Percentiles rank a stretch among this genome's conserved stretches.
These are phyloP conservation scores for Pyrus betulifolia DNA, from an alignment of 306 rosid species.

Conservation along the genomic window DNA sequence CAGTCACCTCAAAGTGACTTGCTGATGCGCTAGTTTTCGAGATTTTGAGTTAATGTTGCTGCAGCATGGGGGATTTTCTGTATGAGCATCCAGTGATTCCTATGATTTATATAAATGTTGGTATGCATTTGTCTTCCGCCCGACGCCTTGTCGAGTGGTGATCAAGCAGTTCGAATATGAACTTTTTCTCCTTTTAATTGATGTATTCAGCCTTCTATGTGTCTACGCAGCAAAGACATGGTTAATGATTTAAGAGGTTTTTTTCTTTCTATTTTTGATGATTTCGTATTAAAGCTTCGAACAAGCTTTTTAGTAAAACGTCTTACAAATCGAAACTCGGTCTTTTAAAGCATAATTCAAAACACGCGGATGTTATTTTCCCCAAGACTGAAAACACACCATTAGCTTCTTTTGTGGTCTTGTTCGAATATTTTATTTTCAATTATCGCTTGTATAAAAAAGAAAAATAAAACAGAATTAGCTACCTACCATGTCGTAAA, in stretches of 20 bases:
- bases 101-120: background rate
- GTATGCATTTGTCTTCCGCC: too few relatives aligned
- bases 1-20: background rate
- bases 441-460: too few relatives aligned
- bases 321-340: too few relatives aligned
- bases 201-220: background rate
- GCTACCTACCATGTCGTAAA: background rate
- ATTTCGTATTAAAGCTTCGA: background rate
- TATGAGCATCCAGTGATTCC: background rate
- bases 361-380: background rate
- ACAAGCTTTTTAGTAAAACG: background rate
- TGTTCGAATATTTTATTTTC: too few relatives aligned
- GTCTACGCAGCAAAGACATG: background rate
- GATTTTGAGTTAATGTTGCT: background rate
- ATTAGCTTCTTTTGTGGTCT: background rate
- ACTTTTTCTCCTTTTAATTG: background rate
- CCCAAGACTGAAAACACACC: background rate
- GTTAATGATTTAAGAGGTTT: background rate
- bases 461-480: background rate
- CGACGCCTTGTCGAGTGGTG: background rate
- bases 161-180: background rate
- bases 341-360: background rate
- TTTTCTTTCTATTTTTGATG: background rate
- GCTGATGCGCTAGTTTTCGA: background rate
- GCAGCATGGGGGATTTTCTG: background rate